phyloP scores from a whole-genome alignment of 495 filamentous ascomycete species.

The Penicillium maclennaniae region DNA sequence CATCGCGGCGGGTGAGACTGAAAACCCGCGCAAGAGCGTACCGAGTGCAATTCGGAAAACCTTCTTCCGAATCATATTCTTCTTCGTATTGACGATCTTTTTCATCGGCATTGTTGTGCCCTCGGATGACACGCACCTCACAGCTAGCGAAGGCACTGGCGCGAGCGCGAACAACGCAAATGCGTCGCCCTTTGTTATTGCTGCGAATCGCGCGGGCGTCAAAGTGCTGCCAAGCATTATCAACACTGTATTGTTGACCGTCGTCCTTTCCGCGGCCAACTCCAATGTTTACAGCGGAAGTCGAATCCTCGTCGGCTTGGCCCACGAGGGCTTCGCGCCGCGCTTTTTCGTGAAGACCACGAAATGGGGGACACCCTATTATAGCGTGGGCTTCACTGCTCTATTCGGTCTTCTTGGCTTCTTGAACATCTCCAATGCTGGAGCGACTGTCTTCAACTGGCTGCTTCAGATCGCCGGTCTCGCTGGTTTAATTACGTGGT shows the following conservation, averaged over 20 bases:
- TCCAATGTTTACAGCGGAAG: neutral
- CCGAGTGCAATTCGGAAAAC: slow-evolving; percentile 62
- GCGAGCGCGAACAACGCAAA: slow-evolving; percentile 41
- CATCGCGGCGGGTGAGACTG: slow-evolving; percentile 62
- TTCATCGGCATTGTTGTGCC: slow-evolving; percentile 62
- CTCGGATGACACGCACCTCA: slow-evolving; percentile 28
- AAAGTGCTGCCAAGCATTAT: slow-evolving; percentile 46
- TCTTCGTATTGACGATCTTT: slow-evolving; percentile 61
- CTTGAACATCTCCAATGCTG: neutral
- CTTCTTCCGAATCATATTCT: slow-evolving; percentile 64
- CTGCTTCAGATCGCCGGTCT: neutral
- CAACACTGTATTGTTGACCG: neutral
- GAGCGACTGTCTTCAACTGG: neutral
- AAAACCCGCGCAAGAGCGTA: slow-evolving; percentile 58
- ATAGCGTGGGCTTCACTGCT: neutral
- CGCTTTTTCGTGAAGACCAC: neutral
- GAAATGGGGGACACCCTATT: neutral
- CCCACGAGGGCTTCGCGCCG: neutral
- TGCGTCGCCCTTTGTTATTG: slow-evolving; percentile 51
- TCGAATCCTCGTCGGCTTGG: neutral
- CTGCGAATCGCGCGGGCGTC: slow-evolving; percentile 55
- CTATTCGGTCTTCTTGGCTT: neutral
- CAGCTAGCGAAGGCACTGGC: slow-evolving; percentile 31
- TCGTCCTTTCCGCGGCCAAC: neutral
- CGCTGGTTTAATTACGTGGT: neutral